A percentile compares a stretch with the other conserved stretches of the same genome.
These are phyloP conservation scores for Ganoderma lucidum DNA, from an alignment of 1,284 basidiomycete genomes.

Conservation along the genomic window DNA sequence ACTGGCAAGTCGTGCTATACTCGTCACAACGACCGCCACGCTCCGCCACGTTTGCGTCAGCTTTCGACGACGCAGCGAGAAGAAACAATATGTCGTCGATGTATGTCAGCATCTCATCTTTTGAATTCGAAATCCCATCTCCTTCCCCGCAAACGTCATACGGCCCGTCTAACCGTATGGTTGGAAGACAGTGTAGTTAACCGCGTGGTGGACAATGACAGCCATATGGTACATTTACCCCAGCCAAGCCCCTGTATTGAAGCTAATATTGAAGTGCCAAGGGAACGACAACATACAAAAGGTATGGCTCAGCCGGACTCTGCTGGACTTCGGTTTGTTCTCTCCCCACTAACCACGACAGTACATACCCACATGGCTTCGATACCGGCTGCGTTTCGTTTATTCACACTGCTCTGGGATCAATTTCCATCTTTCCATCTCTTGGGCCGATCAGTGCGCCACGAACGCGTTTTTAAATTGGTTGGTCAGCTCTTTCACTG, in stretches of 20 bases:
- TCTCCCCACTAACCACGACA: neutral
- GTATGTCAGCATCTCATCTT: neutral
- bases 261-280: neutral
- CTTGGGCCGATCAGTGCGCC: neutral
- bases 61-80: neutral
- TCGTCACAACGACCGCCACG: neutral
- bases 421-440: neutral
- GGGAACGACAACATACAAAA: neutral
- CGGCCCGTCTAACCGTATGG: neutral
- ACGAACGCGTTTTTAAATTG: neutral
- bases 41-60: neutral
- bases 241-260: neutral
- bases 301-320: too few relatives aligned
- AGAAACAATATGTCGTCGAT: neutral
- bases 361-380: neutral
- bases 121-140: neutral
- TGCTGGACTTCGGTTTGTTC: neutral
- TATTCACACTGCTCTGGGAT: neutral
- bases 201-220: neutral
- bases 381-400: neutral
- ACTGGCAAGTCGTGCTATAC: neutral
- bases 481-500: neutral
- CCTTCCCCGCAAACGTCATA: neutral
- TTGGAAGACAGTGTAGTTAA: neutral
- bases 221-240: neutral